Conservation (phyloP, 1,284 basidiomycete species). For the Mycena sp. region DNA sequence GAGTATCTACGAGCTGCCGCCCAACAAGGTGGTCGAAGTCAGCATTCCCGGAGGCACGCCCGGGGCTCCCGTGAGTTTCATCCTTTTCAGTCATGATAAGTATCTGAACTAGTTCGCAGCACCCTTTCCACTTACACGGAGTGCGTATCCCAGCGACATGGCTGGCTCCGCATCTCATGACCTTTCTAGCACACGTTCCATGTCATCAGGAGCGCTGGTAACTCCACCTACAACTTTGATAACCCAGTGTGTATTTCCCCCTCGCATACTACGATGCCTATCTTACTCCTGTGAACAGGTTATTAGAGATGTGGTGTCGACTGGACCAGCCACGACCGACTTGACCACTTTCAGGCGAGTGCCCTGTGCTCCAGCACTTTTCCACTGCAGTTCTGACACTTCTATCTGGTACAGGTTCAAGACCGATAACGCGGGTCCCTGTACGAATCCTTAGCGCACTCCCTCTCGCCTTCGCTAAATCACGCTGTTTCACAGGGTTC, state of each 20-base stretch:
- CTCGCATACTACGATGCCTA: conserved; percentile 30
- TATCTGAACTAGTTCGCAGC: conserved; percentile 1
- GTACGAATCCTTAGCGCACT: conserved; percentile 46
- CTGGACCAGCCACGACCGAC: not conserved
- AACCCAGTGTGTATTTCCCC: conserved; percentile 44
- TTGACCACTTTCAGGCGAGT: not conserved
- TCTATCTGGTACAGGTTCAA: conserved; percentile 31
- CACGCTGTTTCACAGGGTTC: conserved; percentile 41
- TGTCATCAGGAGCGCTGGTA: conserved; percentile 46
- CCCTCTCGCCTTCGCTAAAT: conserved; percentile 36
- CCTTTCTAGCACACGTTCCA: conserved; percentile 37
- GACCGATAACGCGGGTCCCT: conserved; percentile 58
- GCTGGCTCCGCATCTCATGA: not conserved
- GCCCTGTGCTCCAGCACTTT: not conserved
- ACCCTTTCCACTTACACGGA: conserved; percentile 27
- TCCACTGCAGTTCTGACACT: not conserved
- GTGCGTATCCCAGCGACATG: not conserved
- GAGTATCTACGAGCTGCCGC: conserved; percentile 47
- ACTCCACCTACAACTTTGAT: conserved; percentile 42
- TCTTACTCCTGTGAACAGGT: conserved; percentile 45
- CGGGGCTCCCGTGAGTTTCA: conserved; percentile 15
- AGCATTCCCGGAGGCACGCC: conserved; percentile 18
- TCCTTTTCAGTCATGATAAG: conserved; percentile 19
- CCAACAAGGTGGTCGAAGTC: conserved; percentile 21
- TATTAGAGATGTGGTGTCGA: conserved; percentile 42